Percentiles rank a stretch among this genome's conserved stretches.
Evolutionary conservation across 441 rosid genomes (phyloP).

Genomic region (Croton laevigatus): DNA sequence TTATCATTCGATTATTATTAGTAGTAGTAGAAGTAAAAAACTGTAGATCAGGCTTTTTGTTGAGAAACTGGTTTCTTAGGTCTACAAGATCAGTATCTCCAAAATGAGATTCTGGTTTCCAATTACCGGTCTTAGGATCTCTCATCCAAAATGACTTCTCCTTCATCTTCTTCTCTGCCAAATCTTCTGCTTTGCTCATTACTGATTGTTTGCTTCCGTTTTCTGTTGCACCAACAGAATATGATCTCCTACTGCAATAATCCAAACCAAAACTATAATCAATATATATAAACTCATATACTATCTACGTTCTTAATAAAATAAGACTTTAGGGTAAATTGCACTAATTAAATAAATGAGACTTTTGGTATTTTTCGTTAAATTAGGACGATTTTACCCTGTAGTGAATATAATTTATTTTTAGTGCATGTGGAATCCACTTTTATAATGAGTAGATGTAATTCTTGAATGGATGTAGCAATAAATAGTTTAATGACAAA

Average conservation of each 20-base stretch:
- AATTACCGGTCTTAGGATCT: constrained; percentile 57
- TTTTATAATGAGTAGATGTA: too few species aligned
- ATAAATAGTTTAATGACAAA: too few species aligned
- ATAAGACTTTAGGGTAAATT: too few species aligned
- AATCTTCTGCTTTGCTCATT: constrained; percentile 19
- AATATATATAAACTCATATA: too few species aligned
- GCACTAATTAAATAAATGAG: too few species aligned
- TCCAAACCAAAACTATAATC: not conserved
- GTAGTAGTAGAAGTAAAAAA: too few species aligned
- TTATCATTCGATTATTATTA: not conserved
- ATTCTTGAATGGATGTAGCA: too few species aligned
- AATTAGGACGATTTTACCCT: too few species aligned
- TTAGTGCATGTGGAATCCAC: too few species aligned
- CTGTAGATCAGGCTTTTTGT: constrained; percentile 13
- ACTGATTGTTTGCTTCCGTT: constrained; percentile 16
- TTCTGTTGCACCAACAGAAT: constrained; percentile 21
- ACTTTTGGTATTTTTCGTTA: too few species aligned
- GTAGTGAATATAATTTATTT: too few species aligned
- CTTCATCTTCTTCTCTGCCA: constrained; percentile 12
- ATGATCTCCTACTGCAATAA: constrained; percentile 19
- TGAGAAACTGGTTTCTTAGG: constrained; percentile 33
- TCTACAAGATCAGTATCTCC: constrained; percentile 38
- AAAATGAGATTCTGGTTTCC: constrained; percentile 54
- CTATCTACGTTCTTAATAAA: too few species aligned
- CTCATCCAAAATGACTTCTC: constrained; percentile 42